A percentile compares a stretch with the other conserved stretches of the same genome.
These are phyloP conservation scores for Lactarius pseudohatsudake DNA, from an alignment of 768 basidiomycete genomes.

Conservation along the genomic window DNA sequence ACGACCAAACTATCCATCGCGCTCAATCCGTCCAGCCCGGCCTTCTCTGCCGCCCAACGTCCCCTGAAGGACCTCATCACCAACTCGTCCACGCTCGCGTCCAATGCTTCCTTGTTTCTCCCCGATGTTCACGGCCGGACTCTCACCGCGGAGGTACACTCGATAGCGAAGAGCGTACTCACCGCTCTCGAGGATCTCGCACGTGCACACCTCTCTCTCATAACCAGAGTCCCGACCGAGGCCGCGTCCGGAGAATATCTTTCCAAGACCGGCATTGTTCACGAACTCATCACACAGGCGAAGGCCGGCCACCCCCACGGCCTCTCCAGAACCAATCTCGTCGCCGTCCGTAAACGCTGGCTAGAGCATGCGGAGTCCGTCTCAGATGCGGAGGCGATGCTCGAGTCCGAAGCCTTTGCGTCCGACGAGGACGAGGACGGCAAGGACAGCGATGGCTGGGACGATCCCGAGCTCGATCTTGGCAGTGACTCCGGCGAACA, in stretches of 20 bases:
- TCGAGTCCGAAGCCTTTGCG: conserved; percentile 10
- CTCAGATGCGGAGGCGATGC: conserved; percentile 19
- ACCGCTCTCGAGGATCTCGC: conserved; percentile 26
- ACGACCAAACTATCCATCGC: conserved; percentile 63
- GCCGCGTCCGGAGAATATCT: conserved; percentile 50
- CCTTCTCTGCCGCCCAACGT: conserved; percentile 39
- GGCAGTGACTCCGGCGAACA: conserved; percentile 1
- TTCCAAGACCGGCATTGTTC: conserved; percentile 56
- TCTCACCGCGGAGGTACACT: conserved; percentile 30
- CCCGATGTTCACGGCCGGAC: conserved; percentile 26
- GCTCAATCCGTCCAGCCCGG: conserved; percentile 50
- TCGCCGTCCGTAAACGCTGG: conserved; percentile 32
- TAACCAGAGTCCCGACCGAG: background rate
- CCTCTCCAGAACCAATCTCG: conserved; percentile 30
- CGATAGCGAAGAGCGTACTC: conserved; percentile 20
- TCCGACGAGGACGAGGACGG: background rate
- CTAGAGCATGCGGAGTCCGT: conserved; percentile 23
- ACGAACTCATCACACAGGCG: conserved; percentile 56
- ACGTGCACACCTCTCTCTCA: conserved; percentile 22
- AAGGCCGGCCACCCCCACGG: conserved; percentile 31
- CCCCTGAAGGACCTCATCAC: conserved; percentile 24
- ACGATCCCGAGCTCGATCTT: conserved; percentile 24
- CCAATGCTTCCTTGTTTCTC: conserved; percentile 24
- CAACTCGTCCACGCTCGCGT: conserved; percentile 25
- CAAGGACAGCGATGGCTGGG: conserved; percentile 21